These are phyloP conservation scores for Podaxis carcinomalis DNA, from an alignment of 768 basidiomycete species.

Conservation along the genomic window DNA sequence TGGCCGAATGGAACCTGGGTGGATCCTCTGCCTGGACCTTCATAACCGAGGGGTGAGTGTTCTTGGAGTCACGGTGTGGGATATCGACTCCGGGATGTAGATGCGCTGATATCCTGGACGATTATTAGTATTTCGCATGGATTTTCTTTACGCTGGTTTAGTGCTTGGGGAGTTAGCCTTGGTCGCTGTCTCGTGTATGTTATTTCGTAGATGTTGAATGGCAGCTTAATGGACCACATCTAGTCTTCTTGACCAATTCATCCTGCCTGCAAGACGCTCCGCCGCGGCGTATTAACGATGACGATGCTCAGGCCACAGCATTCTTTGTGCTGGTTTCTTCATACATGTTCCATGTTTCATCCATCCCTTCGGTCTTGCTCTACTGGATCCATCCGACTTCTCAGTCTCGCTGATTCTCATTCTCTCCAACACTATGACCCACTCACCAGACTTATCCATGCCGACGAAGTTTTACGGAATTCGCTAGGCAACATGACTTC, in stretches of 20 bases:
- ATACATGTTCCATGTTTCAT: background rate
- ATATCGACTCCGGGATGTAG: background rate
- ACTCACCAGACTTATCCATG: background rate
- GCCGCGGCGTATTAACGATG: background rate
- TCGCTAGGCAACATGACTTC: background rate
- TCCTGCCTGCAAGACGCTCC: no score
- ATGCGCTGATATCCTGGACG: no score
- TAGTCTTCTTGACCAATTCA: no score
- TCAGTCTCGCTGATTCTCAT: background rate
- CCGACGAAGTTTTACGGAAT: background rate
- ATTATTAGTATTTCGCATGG: no score
- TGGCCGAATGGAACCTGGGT: slow-evolving; percentile 83
- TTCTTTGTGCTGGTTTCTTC: background rate
- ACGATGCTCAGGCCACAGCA: background rate
- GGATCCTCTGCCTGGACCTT: slow-evolving; percentile 67
- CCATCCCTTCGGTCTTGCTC: background rate
- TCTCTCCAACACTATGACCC: background rate
- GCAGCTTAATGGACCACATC: no score
- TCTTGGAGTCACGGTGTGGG: background rate
- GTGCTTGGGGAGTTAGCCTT: no score
- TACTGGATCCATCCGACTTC: background rate
- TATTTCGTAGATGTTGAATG: no score
- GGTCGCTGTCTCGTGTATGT: no score
- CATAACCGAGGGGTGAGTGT: slow-evolving; percentile 22
- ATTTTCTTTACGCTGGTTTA: no score